Evolutionary conservation across 306 rosid genomes (phyloP), one percentile per base, ranked within the genome.

Genomic region (Vigna nakashimae): DNA sequence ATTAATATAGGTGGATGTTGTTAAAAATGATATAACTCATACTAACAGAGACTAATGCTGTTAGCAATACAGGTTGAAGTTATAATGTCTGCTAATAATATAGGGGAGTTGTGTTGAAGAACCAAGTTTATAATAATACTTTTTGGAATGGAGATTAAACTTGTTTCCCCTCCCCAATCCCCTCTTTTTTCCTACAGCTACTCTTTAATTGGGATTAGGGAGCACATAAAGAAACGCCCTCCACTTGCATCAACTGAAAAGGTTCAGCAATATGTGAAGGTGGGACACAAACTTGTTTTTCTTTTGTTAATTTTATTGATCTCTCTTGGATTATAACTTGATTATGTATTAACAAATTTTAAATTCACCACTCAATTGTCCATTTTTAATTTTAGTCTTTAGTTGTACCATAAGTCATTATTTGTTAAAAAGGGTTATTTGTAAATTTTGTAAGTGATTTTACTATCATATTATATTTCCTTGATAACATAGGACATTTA

Each of bases 211-310:
- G 82, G 79, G 73, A 78, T 92, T 85, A 92, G 98, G 86, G 98
- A 95, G 85, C 98, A 95, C 82, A 95, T 92, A 68, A 95, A 95
- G 88, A 95, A 95, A 77, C 90, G 98, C 55, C 98, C 98, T 60
- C 98, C 98, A 12, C 81, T 91, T 82, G 97, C 98, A 69, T 88
- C 98, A 58, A 87, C 93, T 18, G 98, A 95, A 89, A 95, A 95
- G 90, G 87, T 92, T 86, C 98, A 95, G 90, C 98, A 88, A 84
- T 88, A 86, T 78, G 91, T 92, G n/a, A 92, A 86, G 94, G 99
- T 92, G 82, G 72, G 83, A 77, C 72, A 53, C 7, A 20, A 71
- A 65, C 66, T 16, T 74, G 9, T 65, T 74, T 73, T 55, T 75
- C 67, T 65, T 9, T 18, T 57, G 30, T 55, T 74, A 57, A 32